phyloP scores from a whole-genome alignment of 1,139 yeast species.

The Blastobotrys malaysiensis region DNA sequence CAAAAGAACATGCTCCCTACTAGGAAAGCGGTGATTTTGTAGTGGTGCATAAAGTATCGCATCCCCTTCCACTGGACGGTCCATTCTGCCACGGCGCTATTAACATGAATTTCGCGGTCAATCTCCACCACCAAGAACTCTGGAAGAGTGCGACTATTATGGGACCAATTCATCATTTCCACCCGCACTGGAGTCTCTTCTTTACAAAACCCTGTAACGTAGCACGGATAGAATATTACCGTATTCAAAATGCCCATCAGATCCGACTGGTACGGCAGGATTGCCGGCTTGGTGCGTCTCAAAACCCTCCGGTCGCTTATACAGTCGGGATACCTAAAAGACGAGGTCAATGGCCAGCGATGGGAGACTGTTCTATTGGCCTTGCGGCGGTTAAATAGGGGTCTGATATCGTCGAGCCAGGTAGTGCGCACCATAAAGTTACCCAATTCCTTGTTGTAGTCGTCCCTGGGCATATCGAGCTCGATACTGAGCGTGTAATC shows the following conservation, averaged over 20 bases:
- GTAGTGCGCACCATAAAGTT: constrained; percentile 30
- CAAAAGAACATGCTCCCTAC: constrained; percentile 50
- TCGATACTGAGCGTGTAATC: constrained; percentile 28
- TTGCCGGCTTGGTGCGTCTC: constrained; percentile 8
- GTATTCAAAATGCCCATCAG: constrained; percentile 28
- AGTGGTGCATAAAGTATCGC: constrained; percentile 49
- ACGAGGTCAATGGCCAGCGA: constrained; percentile 1
- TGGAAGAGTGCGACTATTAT: neutral
- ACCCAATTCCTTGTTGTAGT: constrained; percentile 29
- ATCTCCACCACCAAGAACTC: constrained; percentile 25
- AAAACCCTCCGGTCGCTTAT: neutral
- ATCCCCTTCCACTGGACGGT: constrained; percentile 49
- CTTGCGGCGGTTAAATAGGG: neutral
- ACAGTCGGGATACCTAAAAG: neutral
- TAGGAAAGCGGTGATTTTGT: constrained; percentile 43
- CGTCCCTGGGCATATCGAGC: constrained; percentile 30
- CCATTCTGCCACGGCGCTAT: constrained; percentile 31
- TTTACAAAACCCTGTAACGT: constrained; percentile 19
- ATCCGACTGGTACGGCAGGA: constrained; percentile 29
- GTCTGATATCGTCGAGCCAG: constrained; percentile 12
- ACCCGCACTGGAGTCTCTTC: constrained; percentile 2
- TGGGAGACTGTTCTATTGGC: neutral
- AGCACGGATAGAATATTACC: constrained; percentile 28
- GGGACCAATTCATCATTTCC: constrained; percentile 9
- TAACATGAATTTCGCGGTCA: constrained; percentile 26